Evolutionary conservation across 371 early-diverging fungal species (phyloP), one percentile per base, ranked within the genome.

Genomic region (Polyrhizophydium stewartii): DNA sequence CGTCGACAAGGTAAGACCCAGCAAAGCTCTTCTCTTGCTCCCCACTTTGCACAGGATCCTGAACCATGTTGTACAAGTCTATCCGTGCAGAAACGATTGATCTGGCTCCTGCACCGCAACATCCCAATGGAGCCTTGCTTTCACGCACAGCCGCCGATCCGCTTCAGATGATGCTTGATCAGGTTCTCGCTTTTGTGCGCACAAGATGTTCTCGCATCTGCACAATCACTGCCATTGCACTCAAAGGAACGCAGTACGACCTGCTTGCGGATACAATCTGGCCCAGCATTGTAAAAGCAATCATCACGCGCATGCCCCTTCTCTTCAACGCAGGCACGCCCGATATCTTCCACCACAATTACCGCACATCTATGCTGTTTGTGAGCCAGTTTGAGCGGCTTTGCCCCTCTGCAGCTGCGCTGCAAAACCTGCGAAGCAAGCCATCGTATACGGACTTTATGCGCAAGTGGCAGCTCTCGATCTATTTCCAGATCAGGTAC

Each of bases 401-500:
- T 10, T 87, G 84, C 45, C 63, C 68, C 13, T 75, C 80, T 0
- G 76, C 68, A 41, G 70, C 75, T 41, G 77, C 83, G 0, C 60
- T 89, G 24, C 45, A 76, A 1, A 76, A 80, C 40, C 63, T 92
- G 37, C 72, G 92, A 25, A 70, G 66, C 9, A 86, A 86, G 68
- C 70, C 81, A 1, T 68, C 70, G 1, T 90, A 89, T 55, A 65
- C 76, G 13, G 87, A 86, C 6, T 89, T 89, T 61, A 83, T 89
- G 81, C 87, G 83, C 57, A 73, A 81, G 58, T 90, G 90, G 90
- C 87, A 91, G 51, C 70, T 90, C 0, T 69, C 80, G 0, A 84
- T 88, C 1, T 92, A 92, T 59, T 91, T 87, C 61, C 87, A 86
- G 63, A 70, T 90, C 9, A 68, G 90, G 77, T 85, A 71, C n/a